A percentile compares a stretch with the other conserved stretches of the same genome.
These are phyloP conservation scores for Lentinula boryana DNA, from an alignment of 768 basidiomycete genomes.

Conservation along the genomic window DNA sequence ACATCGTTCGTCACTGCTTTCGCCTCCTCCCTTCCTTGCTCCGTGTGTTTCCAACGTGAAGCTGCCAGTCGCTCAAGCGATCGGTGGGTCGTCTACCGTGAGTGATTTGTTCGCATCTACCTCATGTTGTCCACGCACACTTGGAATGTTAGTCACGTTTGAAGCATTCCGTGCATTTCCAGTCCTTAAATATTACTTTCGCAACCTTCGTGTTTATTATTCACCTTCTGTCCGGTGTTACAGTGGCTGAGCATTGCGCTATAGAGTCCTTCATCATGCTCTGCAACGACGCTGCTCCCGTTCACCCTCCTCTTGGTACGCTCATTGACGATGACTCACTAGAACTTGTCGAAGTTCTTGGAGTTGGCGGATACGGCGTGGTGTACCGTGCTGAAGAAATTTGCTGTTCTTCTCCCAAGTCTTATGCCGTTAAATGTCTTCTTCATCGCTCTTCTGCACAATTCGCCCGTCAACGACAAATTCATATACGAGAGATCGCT, in stretches of 20 bases:
- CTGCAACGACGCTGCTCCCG: constrained; percentile 10
- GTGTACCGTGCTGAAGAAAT: constrained; percentile 84
- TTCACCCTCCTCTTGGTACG: constrained; percentile 60
- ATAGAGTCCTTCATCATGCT: constrained; percentile 1
- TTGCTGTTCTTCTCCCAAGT: constrained; percentile 39
- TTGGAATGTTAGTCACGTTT: constrained; percentile 37
- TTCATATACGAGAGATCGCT: constrained; percentile 86
- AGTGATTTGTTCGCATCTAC: constrained; percentile 45
- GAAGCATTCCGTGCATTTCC: not conserved
- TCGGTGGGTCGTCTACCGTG: constrained; percentile 32
- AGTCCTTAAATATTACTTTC: constrained; percentile 5
- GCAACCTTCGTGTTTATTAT: not conserved
- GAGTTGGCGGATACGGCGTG: constrained; percentile 91
- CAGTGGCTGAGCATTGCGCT: not conserved
- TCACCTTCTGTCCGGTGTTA: not conserved
- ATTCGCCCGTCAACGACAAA: constrained; percentile 54
- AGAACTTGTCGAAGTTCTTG: constrained; percentile 81
- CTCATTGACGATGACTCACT: constrained; percentile 79
- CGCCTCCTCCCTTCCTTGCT: not conserved
- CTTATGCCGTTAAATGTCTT: constrained; percentile 91
- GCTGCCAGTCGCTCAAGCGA: constrained; percentile 29
- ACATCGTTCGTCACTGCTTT: not conserved
- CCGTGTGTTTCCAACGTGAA: constrained; percentile 13
- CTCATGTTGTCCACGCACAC: constrained; percentile 77
- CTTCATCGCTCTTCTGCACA: constrained; percentile 38